Evolutionary conservation across 768 basidiomycete species (phyloP).

Genomic region (Mycena leptocephala): DNA sequence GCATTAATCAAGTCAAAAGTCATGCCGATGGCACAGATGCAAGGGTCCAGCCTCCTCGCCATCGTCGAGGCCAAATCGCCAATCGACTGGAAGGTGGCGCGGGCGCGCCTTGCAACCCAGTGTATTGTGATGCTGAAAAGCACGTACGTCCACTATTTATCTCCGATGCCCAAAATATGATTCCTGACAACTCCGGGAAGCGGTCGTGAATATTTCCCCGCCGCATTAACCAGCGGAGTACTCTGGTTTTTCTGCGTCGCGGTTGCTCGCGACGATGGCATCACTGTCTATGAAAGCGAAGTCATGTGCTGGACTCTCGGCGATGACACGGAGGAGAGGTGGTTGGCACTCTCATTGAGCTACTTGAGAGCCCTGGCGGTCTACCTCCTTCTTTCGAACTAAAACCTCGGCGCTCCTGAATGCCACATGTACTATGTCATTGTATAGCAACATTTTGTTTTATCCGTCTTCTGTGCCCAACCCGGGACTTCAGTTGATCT

Average conservation of each 20-base stretch:
- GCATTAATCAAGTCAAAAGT: not conserved
- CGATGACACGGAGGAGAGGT: not conserved
- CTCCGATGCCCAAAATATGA: not conserved
- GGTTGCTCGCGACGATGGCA: not conserved
- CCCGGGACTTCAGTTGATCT: too few species aligned
- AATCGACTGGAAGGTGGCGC: not conserved
- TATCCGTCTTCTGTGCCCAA: too few species aligned
- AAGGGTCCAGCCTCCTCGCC: not conserved
- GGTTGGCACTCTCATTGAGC: not conserved
- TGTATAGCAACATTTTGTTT: too few species aligned
- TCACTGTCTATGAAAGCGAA: not conserved
- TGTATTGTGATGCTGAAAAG: not conserved
- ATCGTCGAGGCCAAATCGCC: conserved; percentile 1
- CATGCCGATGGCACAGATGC: not conserved
- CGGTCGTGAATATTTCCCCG: not conserved
- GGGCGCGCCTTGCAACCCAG: conserved; percentile 2
- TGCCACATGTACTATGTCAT: too few species aligned
- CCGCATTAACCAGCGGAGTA: conserved; percentile 3
- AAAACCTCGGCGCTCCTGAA: too few species aligned
- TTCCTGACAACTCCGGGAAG: not conserved
- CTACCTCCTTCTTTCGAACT: not conserved
- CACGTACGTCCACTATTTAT: conserved; percentile 3
- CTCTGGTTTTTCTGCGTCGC: not conserved
- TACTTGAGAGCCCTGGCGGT: not conserved
- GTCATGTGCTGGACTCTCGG: not conserved